Base-by-base conservation (phyloP, 805 yeast genomes). In the Hyphopichia homilentoma region DNA sequence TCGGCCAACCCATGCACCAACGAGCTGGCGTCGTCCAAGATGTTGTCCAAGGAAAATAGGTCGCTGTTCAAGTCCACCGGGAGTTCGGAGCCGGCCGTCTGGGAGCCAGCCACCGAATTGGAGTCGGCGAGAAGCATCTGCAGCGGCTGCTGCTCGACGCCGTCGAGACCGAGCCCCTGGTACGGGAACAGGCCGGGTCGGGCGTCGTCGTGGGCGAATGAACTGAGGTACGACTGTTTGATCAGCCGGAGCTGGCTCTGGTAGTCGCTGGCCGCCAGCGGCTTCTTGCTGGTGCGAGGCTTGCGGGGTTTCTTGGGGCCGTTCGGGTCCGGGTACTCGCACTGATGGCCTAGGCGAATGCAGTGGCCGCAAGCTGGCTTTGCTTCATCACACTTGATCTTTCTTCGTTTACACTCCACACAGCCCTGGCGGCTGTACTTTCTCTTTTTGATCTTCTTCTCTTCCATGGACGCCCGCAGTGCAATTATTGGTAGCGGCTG, bases 321-420 rank as follows among this genome's bases (percentile, higher is more conserved):
- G 4, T 69, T 68, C 14, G 41, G 48, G 25, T 36, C 40, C 3
- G 70, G 69, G 35, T 65, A 65, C 15, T 48, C 47, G 33, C 70
- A 65, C n/a, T 32, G 43, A 33, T 61, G 63, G 19, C 46, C 50
- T 20, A 64, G 46, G 16, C 65, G 43, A 5, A 52, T 41, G 36
- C 70, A 65, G 37, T 57, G 65, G 47, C 54, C 45, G 39, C 70
- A 65, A 43, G 32, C 47, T 28, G 57, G 65, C 35, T 51, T 59
- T 13, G 41, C 48, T 47, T 65, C 70, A 33, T 63, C 69, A 40
- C 70, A 65, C 36, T 65, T 65, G 36, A 65, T 64, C 36, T 65
- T 65, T n/a, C 70, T 47, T 30, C 70, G 48, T 38, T 64, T 65
- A 39, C 70, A 65, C 37, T 64, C 70, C 16, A 58, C 43, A 41